A percentile compares a stretch with the other conserved stretches of the same genome.
Conservation (phyloP, 2,329 filamentous ascomycete genomes). For the Pyrenophora teres region DNA sequence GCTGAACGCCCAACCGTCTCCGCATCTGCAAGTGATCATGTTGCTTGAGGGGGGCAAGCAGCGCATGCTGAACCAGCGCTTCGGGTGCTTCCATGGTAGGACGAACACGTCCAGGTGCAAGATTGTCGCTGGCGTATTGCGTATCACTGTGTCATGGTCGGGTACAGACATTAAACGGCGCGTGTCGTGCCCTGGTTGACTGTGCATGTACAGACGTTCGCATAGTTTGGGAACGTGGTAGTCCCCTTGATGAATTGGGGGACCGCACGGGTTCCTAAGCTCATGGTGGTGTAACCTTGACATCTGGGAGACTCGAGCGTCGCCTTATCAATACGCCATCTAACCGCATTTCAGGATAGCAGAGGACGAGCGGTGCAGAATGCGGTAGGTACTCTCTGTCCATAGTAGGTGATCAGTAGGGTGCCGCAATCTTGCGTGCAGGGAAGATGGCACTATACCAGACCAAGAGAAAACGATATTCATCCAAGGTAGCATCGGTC, state of each 20-base stretch:
- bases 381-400: neutral
- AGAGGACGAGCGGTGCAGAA: neutral
- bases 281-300: neutral
- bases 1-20: neutral
- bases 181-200: conserved; percentile 9
- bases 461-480: neutral
- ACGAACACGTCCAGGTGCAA: neutral
- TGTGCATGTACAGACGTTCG: neutral
- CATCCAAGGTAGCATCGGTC: no score
- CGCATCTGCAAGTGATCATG: conserved; percentile 1
- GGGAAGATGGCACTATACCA: neutral
- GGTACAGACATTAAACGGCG: conserved; percentile 1
- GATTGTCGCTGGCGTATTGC: conserved; percentile 6
- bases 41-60: neutral
- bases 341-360: conserved; percentile 2
- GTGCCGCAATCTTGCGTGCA: conserved; percentile 2
- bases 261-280: no score
- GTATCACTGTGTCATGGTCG: conserved; percentile 8
- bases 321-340: conserved; percentile 6
- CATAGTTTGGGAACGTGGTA: conserved; percentile 5
- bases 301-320: conserved; percentile 4
- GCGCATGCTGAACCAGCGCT: neutral
- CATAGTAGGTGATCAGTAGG: neutral
- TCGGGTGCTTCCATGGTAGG: neutral
- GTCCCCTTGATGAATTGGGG: no score